Evolutionary conservation across 352 stramenopile species (phyloP), one percentile per base, ranked within the genome.

Genomic region (Phytophthora quininea): DNA sequence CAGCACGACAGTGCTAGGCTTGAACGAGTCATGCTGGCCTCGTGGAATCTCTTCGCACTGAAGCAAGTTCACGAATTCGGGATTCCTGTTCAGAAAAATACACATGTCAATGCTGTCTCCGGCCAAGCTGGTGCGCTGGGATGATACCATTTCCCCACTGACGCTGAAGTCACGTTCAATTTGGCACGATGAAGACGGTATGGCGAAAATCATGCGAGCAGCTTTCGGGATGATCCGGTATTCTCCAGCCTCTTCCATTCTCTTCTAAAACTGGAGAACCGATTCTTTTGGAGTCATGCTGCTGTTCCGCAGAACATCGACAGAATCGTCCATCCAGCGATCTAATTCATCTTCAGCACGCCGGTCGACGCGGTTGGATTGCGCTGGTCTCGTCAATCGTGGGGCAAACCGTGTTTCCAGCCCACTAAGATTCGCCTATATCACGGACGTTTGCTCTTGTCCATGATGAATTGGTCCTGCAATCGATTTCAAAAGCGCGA

Each of bases 151-250:
- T 29, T 46, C 24, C 29, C 54, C 62, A 15, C 50, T 62, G 9
- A 71, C 64, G 51, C 43, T 31, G 30, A 71, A 66, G 31, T 71
- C 64, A 12, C 64, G 38, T 30, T 69, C 62, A 19, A 69, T 69
- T 15, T 69, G 14, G 19, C 46, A 69, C 0, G 54, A 63, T 3
- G 62, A 59, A 3, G 31, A 12, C 31, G 46, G 54, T 35, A 63
- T 69, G 3, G 62, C 4, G 5, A 59, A 58, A 3, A 64, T 7
- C 10, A 47, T 14, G 4, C 40, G 40, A 14, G 19, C 40, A 24
- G 40, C 40, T 47, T 47, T 47, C 11, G 62, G 62, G 14, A 69
- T 69, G 19, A 69, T 59, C 8, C 53, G 38, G 10, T 69, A 63
- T 35, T 53, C 29, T 24, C 38, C 54, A 19, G 35, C 3, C 12